These are phyloP conservation scores for Polyporus tsugae DNA, from an alignment of 1,284 basidiomycete genomes.

Conservation along the genomic window DNA sequence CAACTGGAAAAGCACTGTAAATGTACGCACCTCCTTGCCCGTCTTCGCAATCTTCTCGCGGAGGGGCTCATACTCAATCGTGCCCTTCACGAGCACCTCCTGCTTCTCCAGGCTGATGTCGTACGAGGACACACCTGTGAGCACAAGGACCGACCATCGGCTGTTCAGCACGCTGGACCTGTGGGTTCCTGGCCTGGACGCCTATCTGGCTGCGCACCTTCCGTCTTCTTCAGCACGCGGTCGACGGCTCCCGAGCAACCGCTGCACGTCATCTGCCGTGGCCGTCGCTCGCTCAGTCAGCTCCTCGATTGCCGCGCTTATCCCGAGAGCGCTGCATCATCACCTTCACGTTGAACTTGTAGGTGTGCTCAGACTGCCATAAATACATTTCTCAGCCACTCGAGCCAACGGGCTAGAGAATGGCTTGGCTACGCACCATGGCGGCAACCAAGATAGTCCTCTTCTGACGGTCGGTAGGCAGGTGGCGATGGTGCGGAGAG, in stretches of 20 bases:
- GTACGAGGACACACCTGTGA: constrained; percentile 62
- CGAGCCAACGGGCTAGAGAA: background rate
- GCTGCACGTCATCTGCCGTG: constrained; percentile 77
- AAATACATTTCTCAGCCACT: background rate
- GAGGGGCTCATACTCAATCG: constrained; percentile 71
- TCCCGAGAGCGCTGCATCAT: constrained; percentile 14
- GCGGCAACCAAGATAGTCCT: constrained; percentile 1
- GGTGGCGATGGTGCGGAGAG: constrained; percentile 5
- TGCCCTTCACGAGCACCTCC: constrained; percentile 73
- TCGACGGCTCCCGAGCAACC: constrained; percentile 85
- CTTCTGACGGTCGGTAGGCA: constrained; percentile 4
- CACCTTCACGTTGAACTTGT: constrained; percentile 53
- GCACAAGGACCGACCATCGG: background rate
- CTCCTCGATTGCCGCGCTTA: constrained; percentile 15
- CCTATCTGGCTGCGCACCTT: constrained; percentile 54
- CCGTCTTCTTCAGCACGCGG: constrained; percentile 74
- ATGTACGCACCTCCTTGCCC: constrained; percentile 73
- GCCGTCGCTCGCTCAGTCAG: constrained; percentile 21
- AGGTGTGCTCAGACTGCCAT: constrained; percentile 43
- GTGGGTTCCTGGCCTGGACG: background rate
- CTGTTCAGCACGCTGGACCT: background rate
- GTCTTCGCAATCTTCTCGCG: constrained; percentile 86
- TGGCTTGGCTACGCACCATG: constrained; percentile 27
- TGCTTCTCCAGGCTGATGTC: constrained; percentile 74
- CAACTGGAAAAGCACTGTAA: background rate